Evolutionary conservation across 2,329 filamentous ascomycete genomes (phyloP).

Genomic region (Sarocladium strictum): DNA sequence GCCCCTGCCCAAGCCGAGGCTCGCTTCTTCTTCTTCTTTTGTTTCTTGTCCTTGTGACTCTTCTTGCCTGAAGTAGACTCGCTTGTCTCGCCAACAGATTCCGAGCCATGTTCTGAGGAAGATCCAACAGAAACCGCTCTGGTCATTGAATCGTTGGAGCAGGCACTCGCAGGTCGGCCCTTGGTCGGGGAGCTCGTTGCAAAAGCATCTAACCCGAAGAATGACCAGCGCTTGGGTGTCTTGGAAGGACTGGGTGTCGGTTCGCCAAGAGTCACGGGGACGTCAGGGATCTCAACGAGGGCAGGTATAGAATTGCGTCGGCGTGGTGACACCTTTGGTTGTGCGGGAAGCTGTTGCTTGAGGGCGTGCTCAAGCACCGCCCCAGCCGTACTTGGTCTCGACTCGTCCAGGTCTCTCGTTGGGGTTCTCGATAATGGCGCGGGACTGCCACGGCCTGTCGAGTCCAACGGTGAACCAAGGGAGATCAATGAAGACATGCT

Average conservation of each 20-base stretch:
- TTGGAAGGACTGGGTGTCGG: constrained; percentile 43
- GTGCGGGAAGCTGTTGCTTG: constrained; percentile 19
- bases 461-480: constrained; percentile 33
- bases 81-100: constrained; percentile 19
- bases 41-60: constrained; percentile 28
- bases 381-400: constrained; percentile 64
- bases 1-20: constrained; percentile 51
- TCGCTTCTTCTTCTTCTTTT: constrained; percentile 61
- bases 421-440: constrained; percentile 31
- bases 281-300: constrained; percentile 36
- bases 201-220: constrained; percentile 55
- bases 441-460: constrained; percentile 32
- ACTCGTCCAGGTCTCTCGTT: constrained; percentile 38
- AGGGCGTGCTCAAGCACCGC: constrained; percentile 51
- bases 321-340: constrained; percentile 30
- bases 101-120: constrained; percentile 30
- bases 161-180: constrained; percentile 39
- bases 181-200: constrained; percentile 39
- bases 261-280: constrained; percentile 23
- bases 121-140: constrained; percentile 23
- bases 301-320: constrained; percentile 56
- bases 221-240: constrained; percentile 53
- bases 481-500: constrained; percentile 77
- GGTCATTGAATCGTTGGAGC: constrained; percentile 34
- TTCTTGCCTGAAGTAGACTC: constrained; percentile 21